Evolutionary conservation across 1,139 yeast species (phyloP), one percentile per base, ranked within the genome.

Genomic region (Kazachstania sp.): DNA sequence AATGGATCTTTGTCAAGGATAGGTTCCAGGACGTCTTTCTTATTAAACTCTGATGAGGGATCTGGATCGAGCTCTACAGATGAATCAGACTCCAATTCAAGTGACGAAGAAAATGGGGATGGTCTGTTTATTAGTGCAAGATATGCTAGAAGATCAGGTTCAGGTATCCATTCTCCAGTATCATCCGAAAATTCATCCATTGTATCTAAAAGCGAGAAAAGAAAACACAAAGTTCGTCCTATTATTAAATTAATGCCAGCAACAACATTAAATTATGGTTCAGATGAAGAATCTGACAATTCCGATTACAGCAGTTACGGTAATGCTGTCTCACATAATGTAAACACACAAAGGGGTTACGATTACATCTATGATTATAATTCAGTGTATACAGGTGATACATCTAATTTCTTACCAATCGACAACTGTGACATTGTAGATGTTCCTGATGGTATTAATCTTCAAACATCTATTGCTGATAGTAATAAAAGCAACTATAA

Each of bases 351-450:
- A 52, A 75, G 94, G 66, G 92, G 95, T 43, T 82, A 81, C 61
- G 88, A 84, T 63, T 84, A 86, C 69, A 81, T 82, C 63, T 88
- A 88, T 63, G 95, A 88, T 67, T 87, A 87, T 66, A 86, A 86
- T 61, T 77, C 92, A 1, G 96, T 87, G 19, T 86, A 84, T 61
- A 75, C 80, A 3, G 75, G 72, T 36, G 79, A 78, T 54, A 59
- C 73, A 6, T 64, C 72, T 13, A 62, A 54, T 50, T 61, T 54
- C 50, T 55, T 59, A 43, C 65, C 62, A 41, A 62, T 57, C 23
- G 67, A 54, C 45, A 59, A 61, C 35, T 61, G 66, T 39, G 77
- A 78, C 19, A 69, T 75, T 51, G 76, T 77, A 50, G 73, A 70
- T 54, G 69, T 69, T 20, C 72, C 59, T 67, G 71, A 67, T 28